phyloP scores from a whole-genome alignment of 2,329 filamentous ascomycete genomes.

The Neofusicoccum laricinum region DNA sequence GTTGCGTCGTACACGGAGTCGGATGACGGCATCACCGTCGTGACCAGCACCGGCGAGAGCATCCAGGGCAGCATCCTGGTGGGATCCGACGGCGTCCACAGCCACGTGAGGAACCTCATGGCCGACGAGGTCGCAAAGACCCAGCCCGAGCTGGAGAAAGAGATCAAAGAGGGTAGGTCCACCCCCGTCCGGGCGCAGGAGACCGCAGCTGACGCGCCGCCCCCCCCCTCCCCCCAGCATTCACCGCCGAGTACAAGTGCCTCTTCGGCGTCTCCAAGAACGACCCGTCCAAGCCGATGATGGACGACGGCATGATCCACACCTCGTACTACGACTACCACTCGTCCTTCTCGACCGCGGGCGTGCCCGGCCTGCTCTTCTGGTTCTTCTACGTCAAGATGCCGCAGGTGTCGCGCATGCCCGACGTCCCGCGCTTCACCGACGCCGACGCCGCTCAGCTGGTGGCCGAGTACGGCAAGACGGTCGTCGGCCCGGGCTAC shows the following conservation, averaged over 20 bases:
- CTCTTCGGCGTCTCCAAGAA: background rate
- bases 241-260: constrained; percentile 11
- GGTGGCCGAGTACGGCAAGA: background rate
- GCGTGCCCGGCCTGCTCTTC: constrained; percentile 4
- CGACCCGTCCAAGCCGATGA: background rate
- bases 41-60: constrained; percentile 20
- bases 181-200: no score
- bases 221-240: background rate
- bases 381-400: constrained; percentile 12
- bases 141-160: background rate
- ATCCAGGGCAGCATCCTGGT: constrained; percentile 14
- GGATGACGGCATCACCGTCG: constrained; percentile 19
- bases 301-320: constrained; percentile 12
- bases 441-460: constrained; percentile 30
- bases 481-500: constrained; percentile 17
- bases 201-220: no score
- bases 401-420: background rate
- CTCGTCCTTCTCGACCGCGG: constrained; percentile 21
- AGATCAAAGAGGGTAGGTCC: background rate
- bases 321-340: constrained; percentile 19
- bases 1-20: background rate
- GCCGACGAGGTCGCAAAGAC: constrained; percentile 6
- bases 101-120: constrained; percentile 11
- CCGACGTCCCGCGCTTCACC: constrained; percentile 25
- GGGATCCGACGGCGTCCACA: constrained; percentile 14